phyloP scores from a whole-genome alignment of 2,329 filamentous ascomycete genomes.

The Nemania sp. region DNA sequence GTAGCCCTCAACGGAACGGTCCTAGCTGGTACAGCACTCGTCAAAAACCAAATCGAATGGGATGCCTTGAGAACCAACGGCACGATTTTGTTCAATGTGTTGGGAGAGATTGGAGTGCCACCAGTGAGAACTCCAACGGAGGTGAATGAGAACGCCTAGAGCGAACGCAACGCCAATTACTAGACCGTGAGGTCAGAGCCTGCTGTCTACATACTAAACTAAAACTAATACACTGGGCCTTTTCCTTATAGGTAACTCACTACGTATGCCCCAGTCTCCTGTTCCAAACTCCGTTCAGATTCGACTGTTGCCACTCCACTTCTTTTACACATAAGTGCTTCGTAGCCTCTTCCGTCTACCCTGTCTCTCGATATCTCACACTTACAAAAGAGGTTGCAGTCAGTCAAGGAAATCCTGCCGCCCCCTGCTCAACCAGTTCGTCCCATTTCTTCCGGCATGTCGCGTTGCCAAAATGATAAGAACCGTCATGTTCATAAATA shows the following conservation, averaged over 20 bases:
- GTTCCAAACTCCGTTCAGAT: constrained; percentile 13
- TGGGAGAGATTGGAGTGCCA: constrained; percentile 49
- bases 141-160: background rate
- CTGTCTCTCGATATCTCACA: background rate
- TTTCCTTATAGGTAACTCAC: constrained; percentile 35
- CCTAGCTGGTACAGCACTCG: constrained; percentile 66
- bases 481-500: constrained; percentile 56
- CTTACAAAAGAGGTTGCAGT: background rate
- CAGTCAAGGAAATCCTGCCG: constrained; percentile 11
- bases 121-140: constrained; percentile 10
- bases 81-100: constrained; percentile 45
- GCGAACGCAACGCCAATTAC: background rate
- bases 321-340: constrained; percentile 29
- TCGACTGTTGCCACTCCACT: background rate
- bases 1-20: constrained; percentile 64
- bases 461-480: constrained; percentile 62
- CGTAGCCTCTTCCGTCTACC: background rate
- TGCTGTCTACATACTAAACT: constrained; percentile 20
- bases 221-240: constrained; percentile 12
- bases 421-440: constrained; percentile 44
- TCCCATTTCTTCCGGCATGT: constrained; percentile 65
- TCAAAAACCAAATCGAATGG: constrained; percentile 64
- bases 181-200: constrained; percentile 24
- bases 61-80: constrained; percentile 52
- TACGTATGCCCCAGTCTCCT: constrained; percentile 4